A percentile compares a stretch with the other conserved stretches of the same genome.
phyloP scores from a whole-genome alignment of 768 basidiomycete genomes.

The Podaxis mareebaensis region DNA sequence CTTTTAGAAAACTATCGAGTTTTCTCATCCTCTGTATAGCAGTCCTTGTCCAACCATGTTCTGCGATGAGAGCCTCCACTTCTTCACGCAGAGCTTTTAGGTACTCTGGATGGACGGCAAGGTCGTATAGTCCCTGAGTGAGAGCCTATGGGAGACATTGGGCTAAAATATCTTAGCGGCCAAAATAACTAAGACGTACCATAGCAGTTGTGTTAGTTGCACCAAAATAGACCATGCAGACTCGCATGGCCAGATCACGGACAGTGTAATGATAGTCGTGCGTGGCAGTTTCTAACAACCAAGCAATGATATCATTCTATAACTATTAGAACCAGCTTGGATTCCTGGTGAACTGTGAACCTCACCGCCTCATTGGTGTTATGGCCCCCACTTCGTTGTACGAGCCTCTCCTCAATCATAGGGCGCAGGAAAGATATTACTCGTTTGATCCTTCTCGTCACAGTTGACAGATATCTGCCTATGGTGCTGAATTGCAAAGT shows the following conservation, averaged over 20 bases:
- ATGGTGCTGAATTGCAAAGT: conserved; percentile 7
- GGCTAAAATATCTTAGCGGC: neutral
- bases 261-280: conserved; percentile 26
- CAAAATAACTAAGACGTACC: conserved; percentile 23
- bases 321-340: neutral
- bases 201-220: conserved; percentile 42
- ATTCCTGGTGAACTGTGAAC: neutral
- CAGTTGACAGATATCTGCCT: conserved; percentile 16
- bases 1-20: conserved; percentile 47
- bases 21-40: conserved; percentile 39
- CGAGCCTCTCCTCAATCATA: conserved; percentile 17
- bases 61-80: conserved; percentile 32
- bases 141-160: conserved; percentile 29
- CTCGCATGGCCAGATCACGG: conserved; percentile 24
- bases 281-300: conserved; percentile 28
- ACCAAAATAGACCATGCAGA: conserved; percentile 40
- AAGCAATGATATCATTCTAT: conserved; percentile 23
- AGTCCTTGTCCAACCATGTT: conserved; percentile 38
- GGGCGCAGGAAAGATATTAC: conserved; percentile 18
- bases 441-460: conserved; percentile 16
- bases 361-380: conserved; percentile 17
- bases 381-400: conserved; percentile 12
- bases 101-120: conserved; percentile 37
- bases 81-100: conserved; percentile 41
- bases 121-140: conserved; percentile 34